Evolutionary conservation across 2,329 filamentous ascomycete species (phyloP), one percentile per base, ranked within the genome.

Genomic region (Pseudophaeomoniella oleicola): DNA sequence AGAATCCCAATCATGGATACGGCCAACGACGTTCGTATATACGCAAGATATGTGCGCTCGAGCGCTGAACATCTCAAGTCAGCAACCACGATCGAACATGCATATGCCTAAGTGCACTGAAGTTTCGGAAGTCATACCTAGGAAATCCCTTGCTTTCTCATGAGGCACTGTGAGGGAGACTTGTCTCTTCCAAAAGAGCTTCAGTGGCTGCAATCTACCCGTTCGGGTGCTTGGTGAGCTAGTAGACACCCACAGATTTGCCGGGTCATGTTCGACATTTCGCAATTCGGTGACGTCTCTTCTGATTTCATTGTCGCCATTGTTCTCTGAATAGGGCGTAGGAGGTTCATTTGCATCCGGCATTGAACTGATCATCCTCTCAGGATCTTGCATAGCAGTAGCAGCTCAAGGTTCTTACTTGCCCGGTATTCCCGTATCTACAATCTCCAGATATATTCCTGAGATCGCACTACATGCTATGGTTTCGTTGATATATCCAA

Each of bases 11-110:
- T 59, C 58, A 82, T 77, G 11, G 78, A 75, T 29, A 84, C 62
- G n/a, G 71, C 66, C 27, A 81, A 57, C 0, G 77, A 81, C 2
- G 79, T 85, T 14, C 80, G 71, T 18, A 84, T 65, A 53, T 84
- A 85, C 18, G 69, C 77, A 13, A 86, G 69, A 50, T 78, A 86
- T 13, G 80, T 86, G 39, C 80, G 66, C 56, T 86, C 79, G 37
- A 84, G 69, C 27, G 81, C 80, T 84, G 47, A 35, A 33, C 37
- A n/a, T n/a, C 36, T 18, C 32, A 39, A 47, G 34, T 38, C 36
- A 39, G 22, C 32, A 40, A 36, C 34, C 9, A 12, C n/a, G n/a
- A n/a, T n/a, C n/a, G 38, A 41, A 37, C 27, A 32, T 35, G 36
- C 36, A 35, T 32, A 34, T 37, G 39, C 38, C 37, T 27, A 27